These are phyloP conservation scores for Lactarius akahatsu DNA, from an alignment of 768 basidiomycete genomes.

Conservation along the genomic window DNA sequence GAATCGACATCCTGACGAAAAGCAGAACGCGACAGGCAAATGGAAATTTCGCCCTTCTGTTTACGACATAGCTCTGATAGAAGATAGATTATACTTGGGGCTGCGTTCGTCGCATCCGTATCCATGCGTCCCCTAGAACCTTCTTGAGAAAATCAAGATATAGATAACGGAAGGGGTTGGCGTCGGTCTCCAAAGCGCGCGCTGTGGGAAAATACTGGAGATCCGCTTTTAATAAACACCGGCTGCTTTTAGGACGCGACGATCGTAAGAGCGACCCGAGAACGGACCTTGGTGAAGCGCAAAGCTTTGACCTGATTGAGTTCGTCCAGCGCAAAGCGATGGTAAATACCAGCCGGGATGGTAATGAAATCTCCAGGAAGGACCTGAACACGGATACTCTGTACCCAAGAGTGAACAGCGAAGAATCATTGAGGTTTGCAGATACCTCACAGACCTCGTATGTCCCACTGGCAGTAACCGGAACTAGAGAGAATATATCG, in stretches of 20 bases:
- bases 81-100: no score
- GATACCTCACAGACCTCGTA: constrained; percentile 57
- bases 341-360: constrained; percentile 88
- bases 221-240: constrained; percentile 53
- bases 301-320: constrained; percentile 71
- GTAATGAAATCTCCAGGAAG: constrained; percentile 75
- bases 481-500: constrained; percentile 83
- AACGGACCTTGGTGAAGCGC: constrained; percentile 75
- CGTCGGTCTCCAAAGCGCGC: constrained; percentile 59
- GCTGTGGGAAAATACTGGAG: constrained; percentile 69
- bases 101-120: no score
- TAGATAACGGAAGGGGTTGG: constrained; percentile 56
- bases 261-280: background rate
- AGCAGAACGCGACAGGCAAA: no score
- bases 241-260: background rate
- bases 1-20: no score
- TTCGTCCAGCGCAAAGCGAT: constrained; percentile 91
- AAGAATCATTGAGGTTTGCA: background rate
- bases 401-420: constrained; percentile 4
- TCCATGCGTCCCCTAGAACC: no score
- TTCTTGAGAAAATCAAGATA: constrained; percentile 48
- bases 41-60: no score
- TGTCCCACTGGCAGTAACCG: constrained; percentile 74
- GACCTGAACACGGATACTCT: constrained; percentile 72
- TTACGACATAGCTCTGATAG: no score